These are phyloP conservation scores for Ilyonectria destructans DNA, from an alignment of 2,329 filamentous ascomycete species.

Conservation along the genomic window DNA sequence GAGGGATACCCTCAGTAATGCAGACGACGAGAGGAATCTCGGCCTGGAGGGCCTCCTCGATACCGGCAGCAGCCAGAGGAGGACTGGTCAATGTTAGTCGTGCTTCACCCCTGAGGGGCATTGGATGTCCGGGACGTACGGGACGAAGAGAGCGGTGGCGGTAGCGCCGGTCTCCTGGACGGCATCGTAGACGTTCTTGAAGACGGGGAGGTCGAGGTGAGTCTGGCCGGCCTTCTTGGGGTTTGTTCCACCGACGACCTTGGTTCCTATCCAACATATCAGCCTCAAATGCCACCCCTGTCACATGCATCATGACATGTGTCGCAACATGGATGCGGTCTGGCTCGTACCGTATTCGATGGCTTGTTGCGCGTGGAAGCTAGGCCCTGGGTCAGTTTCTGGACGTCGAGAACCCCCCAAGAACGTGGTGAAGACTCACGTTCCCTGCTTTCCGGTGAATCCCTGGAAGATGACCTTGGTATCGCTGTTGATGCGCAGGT, in stretches of 20 bases:
- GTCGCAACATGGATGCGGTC: constrained; percentile 41
- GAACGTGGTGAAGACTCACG: constrained; percentile 69
- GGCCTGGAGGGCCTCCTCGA: constrained; percentile 94
- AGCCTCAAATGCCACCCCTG: constrained; percentile 45
- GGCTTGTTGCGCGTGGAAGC: constrained; percentile 97
- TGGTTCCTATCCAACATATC: constrained; percentile 78
- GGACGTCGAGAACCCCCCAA: not conserved
- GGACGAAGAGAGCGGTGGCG: constrained; percentile 96
- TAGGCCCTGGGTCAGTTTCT: constrained; percentile 57
- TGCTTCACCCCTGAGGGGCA: constrained; percentile 23
- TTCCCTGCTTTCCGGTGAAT: constrained; percentile 98
- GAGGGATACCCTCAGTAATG: constrained; percentile 98
- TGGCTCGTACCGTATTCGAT: constrained; percentile 91
- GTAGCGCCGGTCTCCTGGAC: constrained; percentile 92
- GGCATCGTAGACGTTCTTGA: constrained; percentile 89
- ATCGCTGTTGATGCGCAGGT: constrained; percentile 92
- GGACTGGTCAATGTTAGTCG: constrained; percentile 70
- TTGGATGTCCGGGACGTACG: constrained; percentile 69
- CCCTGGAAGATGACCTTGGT: constrained; percentile 98
- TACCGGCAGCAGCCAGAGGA: constrained; percentile 91
- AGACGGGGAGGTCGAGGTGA: constrained; percentile 94
- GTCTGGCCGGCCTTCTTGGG: constrained; percentile 96
- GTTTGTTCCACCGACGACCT: constrained; percentile 98
- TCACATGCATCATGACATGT: constrained; percentile 49
- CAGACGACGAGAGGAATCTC: constrained; percentile 97